Base-by-base conservation (phyloP, 192 early-diverging fungal genomes). In the Backusella australiensis region DNA sequence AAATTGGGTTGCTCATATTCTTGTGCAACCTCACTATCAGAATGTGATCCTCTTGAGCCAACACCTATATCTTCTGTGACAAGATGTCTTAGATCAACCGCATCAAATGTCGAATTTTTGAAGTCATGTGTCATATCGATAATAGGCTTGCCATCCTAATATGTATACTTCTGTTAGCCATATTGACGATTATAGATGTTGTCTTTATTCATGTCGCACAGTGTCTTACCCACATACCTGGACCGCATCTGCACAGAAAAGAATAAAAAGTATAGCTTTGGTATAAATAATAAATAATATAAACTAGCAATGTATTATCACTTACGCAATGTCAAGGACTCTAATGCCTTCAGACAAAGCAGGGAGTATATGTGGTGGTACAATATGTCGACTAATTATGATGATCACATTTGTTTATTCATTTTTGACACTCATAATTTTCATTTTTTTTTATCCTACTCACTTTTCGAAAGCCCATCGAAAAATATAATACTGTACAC, bases 381-480 rank as follows among this genome's bases (percentile, higher is more conserved):
- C 42, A 67, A 67, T 32, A 56, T 80, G 67, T 21, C 14, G 42
- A 26, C 56, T 39, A 15, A 35, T 68, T 6, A 29, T 39, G 36
- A 29, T 17, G 44, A 71, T 39, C 14, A 56, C 21, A 36, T 65
- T n/a, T 21, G 26, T 35, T 66, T 36, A 52, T 49, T 75, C 14
- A 32, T 39, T 46, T 49, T 44, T 65, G 38, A 53, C 34, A 63
- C 14, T 35, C 7, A 36, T 15, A 26, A 2, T 1, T 4, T 44
- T 6, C 42, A 6, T 29, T 70, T 49, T 36, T 19, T 14, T 42
- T 71, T 34, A 4, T 56, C 17, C 42, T 46, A 34, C 34, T 68
- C 56, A 80, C 79, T 66, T 75, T 70, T 71, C 79, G 69, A 80
- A 80, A 19, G 74, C 79, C 79, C 79, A 80, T 69, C 74, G 59